Base-by-base conservation (phyloP, 1,284 basidiomycete species). In the Ceratorhiza oryzae-sativae region DNA sequence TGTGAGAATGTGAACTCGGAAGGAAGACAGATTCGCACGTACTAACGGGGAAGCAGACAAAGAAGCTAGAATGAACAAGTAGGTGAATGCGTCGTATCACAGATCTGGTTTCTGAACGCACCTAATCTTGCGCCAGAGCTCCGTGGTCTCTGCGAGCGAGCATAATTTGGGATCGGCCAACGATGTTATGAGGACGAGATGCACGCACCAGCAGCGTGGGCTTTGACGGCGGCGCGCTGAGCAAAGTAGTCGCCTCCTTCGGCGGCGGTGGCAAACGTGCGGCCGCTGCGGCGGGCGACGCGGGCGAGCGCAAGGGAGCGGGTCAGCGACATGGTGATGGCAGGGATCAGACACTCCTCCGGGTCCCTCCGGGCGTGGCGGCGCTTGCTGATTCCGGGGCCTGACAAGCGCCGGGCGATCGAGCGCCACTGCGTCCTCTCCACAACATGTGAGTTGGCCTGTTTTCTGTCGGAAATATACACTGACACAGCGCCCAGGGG, bases 101-200 rank as follows among this genome's bases (percentile, higher is more conserved):
- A 75, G 13, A 15, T 51, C 25, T 48, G 36, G 12, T 10, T n/a
- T 13, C 58, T 30, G 75, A 51, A 76, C 82, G 58, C 75, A 92
- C 91, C 91, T 92, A 79, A 94, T 91, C 83, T 89, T 93, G 78
- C 92, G 87, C 92, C 92, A 94, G 75, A 94, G 86, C 62, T 90
- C 85, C 51, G 89, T 84, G 41, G 91, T 90, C 75, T 88, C 91
- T 93, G 77, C 23, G 2, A 9, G 72, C 67, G 59, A 32, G 62
- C 77, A 65, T n/a, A n/a, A n/a, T n/a, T n/a, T n/a, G n/a, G n/a
- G 45, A 56, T 73, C 53, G 75, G 59, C 62, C 42, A 67, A 59
- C 42, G 62, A 60, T 51, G 30, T 10, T 36, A 39, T 34, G 9
- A 13, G 55, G 30, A 13, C 32, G 74, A 60, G 30, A 41, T 48